Conservation (phyloP, 352 stramenopile genomes). For the Pythium utonaiense region DNA sequence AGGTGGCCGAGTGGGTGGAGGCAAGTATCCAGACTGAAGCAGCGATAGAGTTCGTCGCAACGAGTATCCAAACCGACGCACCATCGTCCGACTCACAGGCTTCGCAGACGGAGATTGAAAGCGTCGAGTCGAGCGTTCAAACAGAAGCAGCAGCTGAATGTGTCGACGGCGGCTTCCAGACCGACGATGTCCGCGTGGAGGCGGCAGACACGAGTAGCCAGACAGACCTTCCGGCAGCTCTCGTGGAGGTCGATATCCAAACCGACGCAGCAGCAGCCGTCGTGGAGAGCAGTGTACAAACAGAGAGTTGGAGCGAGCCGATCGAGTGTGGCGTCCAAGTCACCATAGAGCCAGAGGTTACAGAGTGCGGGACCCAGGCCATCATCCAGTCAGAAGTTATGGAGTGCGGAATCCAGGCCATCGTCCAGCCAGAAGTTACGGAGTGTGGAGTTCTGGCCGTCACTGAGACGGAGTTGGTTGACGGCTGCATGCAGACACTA, state of each 20-base stretch:
- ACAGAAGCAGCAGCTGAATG: not conserved
- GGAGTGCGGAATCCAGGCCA: not conserved
- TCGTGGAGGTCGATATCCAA: not conserved
- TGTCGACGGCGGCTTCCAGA: not conserved
- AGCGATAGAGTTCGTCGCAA: not conserved
- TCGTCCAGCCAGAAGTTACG: not conserved
- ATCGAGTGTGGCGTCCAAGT: conserved; percentile 2
- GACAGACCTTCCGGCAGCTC: not conserved
- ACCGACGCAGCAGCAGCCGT: not conserved
- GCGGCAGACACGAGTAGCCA: not conserved
- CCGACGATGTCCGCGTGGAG: not conserved
- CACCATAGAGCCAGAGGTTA: not conserved
- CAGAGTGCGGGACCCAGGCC: not conserved
- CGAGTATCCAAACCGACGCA: not conserved
- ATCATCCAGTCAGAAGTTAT: too few species aligned
- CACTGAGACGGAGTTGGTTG: not conserved
- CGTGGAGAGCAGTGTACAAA: not conserved
- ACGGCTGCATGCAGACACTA: not conserved
- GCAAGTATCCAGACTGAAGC: not conserved
- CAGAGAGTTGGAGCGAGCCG: not conserved
- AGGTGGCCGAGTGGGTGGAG: not conserved
- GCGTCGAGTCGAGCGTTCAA: not conserved
- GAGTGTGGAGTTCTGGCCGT: not conserved
- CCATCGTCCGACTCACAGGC: not conserved
- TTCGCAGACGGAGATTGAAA: not conserved